A percentile compares a stretch with the other conserved stretches of the same genome.
Conservation (phyloP, 2,329 filamentous ascomycete species). For the Aspergillus oerlinghausenensis region DNA sequence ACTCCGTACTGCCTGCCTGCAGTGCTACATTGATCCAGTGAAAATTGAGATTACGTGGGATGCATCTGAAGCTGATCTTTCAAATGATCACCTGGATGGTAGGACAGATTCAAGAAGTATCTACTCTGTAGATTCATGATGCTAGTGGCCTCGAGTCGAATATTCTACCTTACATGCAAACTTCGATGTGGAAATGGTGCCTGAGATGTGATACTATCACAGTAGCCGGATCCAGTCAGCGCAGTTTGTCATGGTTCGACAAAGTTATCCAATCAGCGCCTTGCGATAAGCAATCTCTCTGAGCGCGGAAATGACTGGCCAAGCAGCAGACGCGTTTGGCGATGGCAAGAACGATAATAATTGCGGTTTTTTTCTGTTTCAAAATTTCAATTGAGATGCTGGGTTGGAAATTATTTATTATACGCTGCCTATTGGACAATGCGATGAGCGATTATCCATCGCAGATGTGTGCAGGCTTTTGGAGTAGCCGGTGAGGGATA, state of each 20-base stretch:
- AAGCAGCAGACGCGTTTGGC: background rate
- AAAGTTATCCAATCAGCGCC: conserved; percentile 19
- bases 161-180: background rate
- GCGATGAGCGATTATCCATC: background rate
- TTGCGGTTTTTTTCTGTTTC: background rate
- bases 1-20: background rate
- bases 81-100: background rate
- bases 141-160: too few relatives aligned
- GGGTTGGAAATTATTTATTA: background rate
- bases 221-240: conserved; percentile 22
- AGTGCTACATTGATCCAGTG: background rate
- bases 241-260: conserved; percentile 26
- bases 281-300: conserved; percentile 24
- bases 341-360: background rate
- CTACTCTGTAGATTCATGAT: background rate
- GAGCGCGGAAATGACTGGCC: conserved; percentile 5
- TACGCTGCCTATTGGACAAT: background rate
- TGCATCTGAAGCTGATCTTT: background rate
- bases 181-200: background rate
- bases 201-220: background rate
- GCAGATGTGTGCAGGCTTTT: background rate
- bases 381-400: background rate
- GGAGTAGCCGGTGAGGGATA: background rate
- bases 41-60: background rate
- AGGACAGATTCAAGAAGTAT: background rate